These are phyloP conservation scores for Candida wancherniae DNA, from an alignment of 805 yeast species.

Conservation along the genomic window DNA sequence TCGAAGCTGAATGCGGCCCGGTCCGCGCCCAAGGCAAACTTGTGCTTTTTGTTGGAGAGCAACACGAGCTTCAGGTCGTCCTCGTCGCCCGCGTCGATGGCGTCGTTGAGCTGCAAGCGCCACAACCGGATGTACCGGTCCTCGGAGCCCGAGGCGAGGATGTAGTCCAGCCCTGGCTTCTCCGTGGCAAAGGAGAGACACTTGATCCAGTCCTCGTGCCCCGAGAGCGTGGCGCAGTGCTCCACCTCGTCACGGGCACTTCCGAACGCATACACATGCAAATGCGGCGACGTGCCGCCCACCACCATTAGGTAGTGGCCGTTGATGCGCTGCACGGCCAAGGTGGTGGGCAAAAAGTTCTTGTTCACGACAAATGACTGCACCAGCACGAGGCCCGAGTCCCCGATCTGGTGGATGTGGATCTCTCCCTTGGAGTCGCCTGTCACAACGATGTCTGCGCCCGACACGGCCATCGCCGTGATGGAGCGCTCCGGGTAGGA, in stretches of 20 bases:
- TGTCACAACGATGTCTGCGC: conserved; percentile 41
- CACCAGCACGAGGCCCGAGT: conserved; percentile 19
- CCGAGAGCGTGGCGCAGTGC: conserved; percentile 56
- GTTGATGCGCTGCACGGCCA: conserved; percentile 32
- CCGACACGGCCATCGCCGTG: conserved; percentile 45
- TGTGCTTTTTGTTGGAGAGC: conserved; percentile 69
- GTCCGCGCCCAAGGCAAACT: conserved; percentile 37
- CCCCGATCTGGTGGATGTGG: conserved; percentile 44
- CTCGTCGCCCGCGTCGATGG: conserved; percentile 54
- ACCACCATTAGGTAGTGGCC: conserved; percentile 48
- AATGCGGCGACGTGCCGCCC: conserved; percentile 62
- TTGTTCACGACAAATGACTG: conserved; percentile 31
- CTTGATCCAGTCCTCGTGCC: conserved; percentile 97
- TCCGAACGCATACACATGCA: conserved; percentile 52
- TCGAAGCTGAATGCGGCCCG: conserved; percentile 70
- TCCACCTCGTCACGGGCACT: conserved; percentile 18
- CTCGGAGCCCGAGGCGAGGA: conserved; percentile 87
- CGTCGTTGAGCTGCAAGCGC: conserved; percentile 59
- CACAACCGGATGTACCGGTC: conserved; percentile 90
- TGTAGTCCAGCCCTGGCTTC: conserved; percentile 45
- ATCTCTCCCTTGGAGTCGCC: conserved; percentile 65
- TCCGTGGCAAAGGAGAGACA: conserved; percentile 56
- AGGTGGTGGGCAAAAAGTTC: conserved; percentile 47
- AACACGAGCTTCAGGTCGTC: conserved; percentile 48
- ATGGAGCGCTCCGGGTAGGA: conserved; percentile 46